Conservation (phyloP, 2,329 filamentous ascomycete species). For the Xylaria sp. region DNA sequence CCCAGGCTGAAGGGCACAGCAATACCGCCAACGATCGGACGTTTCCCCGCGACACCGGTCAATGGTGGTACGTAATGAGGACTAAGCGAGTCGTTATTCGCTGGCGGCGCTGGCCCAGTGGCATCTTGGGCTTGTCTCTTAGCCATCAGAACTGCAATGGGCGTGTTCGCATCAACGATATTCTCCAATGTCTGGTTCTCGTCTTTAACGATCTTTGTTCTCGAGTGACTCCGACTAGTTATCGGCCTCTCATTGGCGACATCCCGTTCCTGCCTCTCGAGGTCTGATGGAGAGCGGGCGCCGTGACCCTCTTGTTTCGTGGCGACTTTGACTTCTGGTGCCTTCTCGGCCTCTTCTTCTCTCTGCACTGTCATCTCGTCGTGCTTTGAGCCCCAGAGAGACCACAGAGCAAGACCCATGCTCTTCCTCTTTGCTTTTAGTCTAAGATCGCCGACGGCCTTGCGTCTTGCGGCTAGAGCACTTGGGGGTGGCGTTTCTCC, state of each 20-base stretch:
- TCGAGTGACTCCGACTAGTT: slow-evolving; percentile 55
- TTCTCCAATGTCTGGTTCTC: slow-evolving; percentile 57
- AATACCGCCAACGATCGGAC: slow-evolving; percentile 74
- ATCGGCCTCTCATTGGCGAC: slow-evolving; percentile 42
- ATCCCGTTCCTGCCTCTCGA: slow-evolving; percentile 53
- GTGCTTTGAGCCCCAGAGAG: slow-evolving; percentile 87
- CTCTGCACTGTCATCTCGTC: slow-evolving; percentile 78
- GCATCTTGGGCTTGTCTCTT: slow-evolving; percentile 52
- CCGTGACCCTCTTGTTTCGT: slow-evolving; percentile 57
- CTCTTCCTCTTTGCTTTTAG: slow-evolving; percentile 72
- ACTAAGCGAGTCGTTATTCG: slow-evolving; percentile 44
- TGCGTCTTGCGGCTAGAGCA: slow-evolving; percentile 79
- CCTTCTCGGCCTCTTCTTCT: slow-evolving; percentile 63
- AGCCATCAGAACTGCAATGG: slow-evolving; percentile 57
- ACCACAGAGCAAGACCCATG: slow-evolving; percentile 80
- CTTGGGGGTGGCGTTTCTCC: slow-evolving; percentile 86
- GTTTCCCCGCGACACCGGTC: slow-evolving; percentile 67
- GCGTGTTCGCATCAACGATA: slow-evolving; percentile 54
- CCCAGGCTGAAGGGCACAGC: slow-evolving; percentile 78
- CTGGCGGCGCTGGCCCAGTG: slow-evolving; percentile 40
- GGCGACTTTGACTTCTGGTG: slow-evolving; percentile 50
- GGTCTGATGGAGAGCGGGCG: slow-evolving; percentile 56
- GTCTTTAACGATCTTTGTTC: slow-evolving; percentile 61
- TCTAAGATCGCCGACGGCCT: slow-evolving; percentile 58
- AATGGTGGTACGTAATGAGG: slow-evolving; percentile 57